Evolutionary conservation across 2,329 filamentous ascomycete genomes (phyloP).

Genomic region (Acrodontium crateriforme): DNA sequence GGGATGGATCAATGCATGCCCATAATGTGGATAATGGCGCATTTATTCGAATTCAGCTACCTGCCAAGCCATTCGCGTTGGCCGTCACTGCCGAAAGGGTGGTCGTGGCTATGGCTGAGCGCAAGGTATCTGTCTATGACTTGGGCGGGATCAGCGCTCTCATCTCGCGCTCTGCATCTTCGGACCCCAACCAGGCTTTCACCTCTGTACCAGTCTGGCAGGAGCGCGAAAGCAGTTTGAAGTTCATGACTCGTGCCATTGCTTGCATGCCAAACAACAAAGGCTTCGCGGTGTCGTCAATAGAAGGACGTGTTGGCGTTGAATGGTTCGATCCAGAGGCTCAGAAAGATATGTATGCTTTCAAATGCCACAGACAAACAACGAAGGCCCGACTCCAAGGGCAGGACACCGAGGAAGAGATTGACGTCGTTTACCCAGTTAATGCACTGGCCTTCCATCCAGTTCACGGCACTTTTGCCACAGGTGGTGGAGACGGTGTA

Average conservation of each 20-base stretch:
- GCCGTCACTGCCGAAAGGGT: slow-evolving; percentile 67
- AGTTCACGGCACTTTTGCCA: slow-evolving; percentile 69
- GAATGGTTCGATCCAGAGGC: slow-evolving; percentile 97
- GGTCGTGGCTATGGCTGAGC: slow-evolving; percentile 88
- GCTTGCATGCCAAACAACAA: slow-evolving; percentile 94
- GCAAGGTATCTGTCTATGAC: slow-evolving; percentile 91
- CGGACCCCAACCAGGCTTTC: slow-evolving; percentile 5
- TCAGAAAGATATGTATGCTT: slow-evolving; percentile 91
- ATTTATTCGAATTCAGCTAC: slow-evolving; percentile 44
- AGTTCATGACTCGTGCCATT: slow-evolving; percentile 88
- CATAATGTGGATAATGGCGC: slow-evolving; percentile 42
- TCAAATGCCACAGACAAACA: slow-evolving; percentile 90
- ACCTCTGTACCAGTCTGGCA: slow-evolving; percentile 56
- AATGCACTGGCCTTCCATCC: slow-evolving; percentile 85
- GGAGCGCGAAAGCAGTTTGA: slow-evolving; percentile 80
- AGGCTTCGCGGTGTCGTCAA: slow-evolving; percentile 82
- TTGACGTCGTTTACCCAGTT: slow-evolving; percentile 80
- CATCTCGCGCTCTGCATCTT: slow-evolving; percentile 30
- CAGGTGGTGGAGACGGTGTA: slow-evolving; percentile 76
- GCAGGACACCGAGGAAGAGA: slow-evolving; percentile 31
- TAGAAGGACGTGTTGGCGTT: slow-evolving; percentile 89
- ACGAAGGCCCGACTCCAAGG: slow-evolving; percentile 45
- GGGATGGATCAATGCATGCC: slow-evolving; percentile 83
- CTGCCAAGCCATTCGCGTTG: slow-evolving; percentile 79
- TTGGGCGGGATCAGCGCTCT: slow-evolving; percentile 52